A percentile compares a stretch with the other conserved stretches of the same genome.
Conservation (phyloP, 177 flowering plant genomes). For the Vitis hybrid region DNA sequence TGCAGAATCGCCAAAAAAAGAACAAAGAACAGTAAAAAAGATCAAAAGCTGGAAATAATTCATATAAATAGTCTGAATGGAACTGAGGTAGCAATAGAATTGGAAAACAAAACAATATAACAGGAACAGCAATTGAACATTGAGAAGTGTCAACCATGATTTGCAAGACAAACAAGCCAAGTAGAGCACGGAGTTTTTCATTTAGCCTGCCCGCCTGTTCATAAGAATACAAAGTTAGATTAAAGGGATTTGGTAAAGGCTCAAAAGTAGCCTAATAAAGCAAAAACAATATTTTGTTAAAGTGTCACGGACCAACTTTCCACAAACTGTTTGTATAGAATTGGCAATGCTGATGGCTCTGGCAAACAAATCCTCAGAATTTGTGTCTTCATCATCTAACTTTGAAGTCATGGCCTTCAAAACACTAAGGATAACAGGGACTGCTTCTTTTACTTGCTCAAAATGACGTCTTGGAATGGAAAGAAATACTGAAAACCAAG, state of each 20-base stretch:
- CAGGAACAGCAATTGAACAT: neutral
- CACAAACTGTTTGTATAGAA: constrained; percentile 53
- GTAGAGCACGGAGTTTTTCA: constrained; percentile 58
- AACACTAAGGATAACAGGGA: constrained; percentile 62
- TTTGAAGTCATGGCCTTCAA: constrained; percentile 37
- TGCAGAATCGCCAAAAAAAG: neutral
- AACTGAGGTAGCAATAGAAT: too few relatives aligned
- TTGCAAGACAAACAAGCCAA: constrained; percentile 75
- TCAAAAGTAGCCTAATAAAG: constrained; percentile 5
- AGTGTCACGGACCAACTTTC: constrained; percentile 57
- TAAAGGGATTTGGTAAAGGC: constrained; percentile 9
- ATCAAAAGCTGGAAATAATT: neutral
- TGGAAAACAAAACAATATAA: neutral
- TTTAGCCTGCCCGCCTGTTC: constrained; percentile 54
- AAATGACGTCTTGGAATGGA: constrained; percentile 67
- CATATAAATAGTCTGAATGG: neutral
- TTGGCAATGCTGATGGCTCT: constrained; percentile 52
- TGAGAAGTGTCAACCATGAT: constrained; percentile 49
- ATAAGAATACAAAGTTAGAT: constrained; percentile 12
- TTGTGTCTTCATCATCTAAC: constrained; percentile 33
- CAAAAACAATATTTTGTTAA: constrained; percentile 4
- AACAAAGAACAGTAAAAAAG: constrained; percentile 9
- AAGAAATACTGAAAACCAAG: constrained; percentile 54
- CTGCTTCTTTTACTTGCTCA: constrained; percentile 71
- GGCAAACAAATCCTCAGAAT: constrained; percentile 38